A percentile compares a stretch with the other conserved stretches of the same genome.
Evolutionary conservation across 2,329 filamentous ascomycete genomes (phyloP).

Genomic region (Microcyclosporella mali): DNA sequence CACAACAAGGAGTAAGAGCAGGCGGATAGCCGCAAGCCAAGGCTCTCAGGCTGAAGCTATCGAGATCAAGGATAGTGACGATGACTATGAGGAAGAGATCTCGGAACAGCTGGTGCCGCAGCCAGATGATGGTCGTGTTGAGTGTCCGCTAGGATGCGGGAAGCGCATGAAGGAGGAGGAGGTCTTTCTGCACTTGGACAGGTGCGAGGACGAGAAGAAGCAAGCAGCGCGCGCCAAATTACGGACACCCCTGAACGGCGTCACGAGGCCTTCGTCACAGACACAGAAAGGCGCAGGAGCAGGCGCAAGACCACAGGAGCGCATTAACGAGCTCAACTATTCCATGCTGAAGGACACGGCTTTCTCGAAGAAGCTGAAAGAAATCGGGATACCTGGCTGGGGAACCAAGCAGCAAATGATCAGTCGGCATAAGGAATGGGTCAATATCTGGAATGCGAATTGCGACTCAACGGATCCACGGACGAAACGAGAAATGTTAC

Average conservation of each 20-base stretch:
- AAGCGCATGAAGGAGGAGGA: slow-evolving; percentile 70
- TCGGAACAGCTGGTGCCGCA: slow-evolving; percentile 18
- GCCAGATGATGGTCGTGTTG: slow-evolving; percentile 66
- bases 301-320: slow-evolving; percentile 46
- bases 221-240: slow-evolving; percentile 18
- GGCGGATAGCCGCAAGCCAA: slow-evolving; percentile 28
- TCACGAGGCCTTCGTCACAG: slow-evolving; percentile 14
- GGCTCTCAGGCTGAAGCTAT: slow-evolving; percentile 25
- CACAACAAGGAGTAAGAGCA: slow-evolving; percentile 35
- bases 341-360: slow-evolving; percentile 73
- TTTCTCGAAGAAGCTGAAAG: slow-evolving; percentile 72
- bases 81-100: slow-evolving; percentile 34
- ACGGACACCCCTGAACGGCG: slow-evolving; percentile 16
- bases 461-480: slow-evolving; percentile 76
- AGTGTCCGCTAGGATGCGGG: slow-evolving; percentile 73
- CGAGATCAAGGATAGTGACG: slow-evolving; percentile 36
- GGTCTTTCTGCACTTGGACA: slow-evolving; percentile 77
- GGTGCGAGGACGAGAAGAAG: slow-evolving; percentile 45
- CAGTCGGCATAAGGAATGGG: slow-evolving; percentile 82
- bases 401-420: slow-evolving; percentile 67
- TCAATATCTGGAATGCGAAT: slow-evolving; percentile 94
- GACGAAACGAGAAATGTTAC: slow-evolving; percentile 62
- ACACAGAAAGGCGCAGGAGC: no score
- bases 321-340: slow-evolving; percentile 77
- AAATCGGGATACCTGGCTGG: slow-evolving; percentile 67